Base-by-base conservation (phyloP, 2,329 filamentous ascomycete species). In the Colletotrichum truncatum region DNA sequence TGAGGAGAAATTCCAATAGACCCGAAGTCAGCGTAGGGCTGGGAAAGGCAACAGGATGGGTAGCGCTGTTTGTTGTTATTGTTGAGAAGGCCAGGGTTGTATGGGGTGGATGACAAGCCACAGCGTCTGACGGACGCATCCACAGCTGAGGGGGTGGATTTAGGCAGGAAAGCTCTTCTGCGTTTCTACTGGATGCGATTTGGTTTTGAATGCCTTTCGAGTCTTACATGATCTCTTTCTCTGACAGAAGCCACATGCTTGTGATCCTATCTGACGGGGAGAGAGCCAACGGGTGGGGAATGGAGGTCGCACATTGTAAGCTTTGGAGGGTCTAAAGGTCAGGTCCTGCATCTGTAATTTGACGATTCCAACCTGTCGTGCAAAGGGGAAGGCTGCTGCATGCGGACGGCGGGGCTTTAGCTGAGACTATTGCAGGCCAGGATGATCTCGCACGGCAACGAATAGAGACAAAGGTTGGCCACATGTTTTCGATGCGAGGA, bases 381-480 rank as follows among this genome's bases (percentile, higher is more conserved):
- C 43, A 66, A 52, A 66, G 43, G 49, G 36, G 60, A 28, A 38
- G 45, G 57, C 34, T 63, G 55, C 45, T 63, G 63, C 63, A 63
- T 51, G 57, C 63, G 63, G 58, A 51, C 26, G 34, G 39, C 41
- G 41, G 49, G 49, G 36, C 26, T 58, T 28, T 32, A 56, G 43
- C 63, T 45, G 43, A 63, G 63, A 63, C 63, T 36, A 30, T 14
- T 43, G 62, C 63, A 53, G 52, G 46, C 38, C 34, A 62, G 43
- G 57, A 16, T 28, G 57, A 63, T 63, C 36, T 56, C 23, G 57
- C 51, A 56, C 51, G 58, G 63, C 63, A 52, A 63, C 58, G 51
- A 66, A 56, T 66, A 46, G 36, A 45, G 58, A 66, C 49, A 56
- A 56, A 56, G 36, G 23, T 38, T 23, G 38, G 51, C 63, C 63